Base-by-base conservation (phyloP, 345 rosid genomes). In the Mangifera indica region DNA sequence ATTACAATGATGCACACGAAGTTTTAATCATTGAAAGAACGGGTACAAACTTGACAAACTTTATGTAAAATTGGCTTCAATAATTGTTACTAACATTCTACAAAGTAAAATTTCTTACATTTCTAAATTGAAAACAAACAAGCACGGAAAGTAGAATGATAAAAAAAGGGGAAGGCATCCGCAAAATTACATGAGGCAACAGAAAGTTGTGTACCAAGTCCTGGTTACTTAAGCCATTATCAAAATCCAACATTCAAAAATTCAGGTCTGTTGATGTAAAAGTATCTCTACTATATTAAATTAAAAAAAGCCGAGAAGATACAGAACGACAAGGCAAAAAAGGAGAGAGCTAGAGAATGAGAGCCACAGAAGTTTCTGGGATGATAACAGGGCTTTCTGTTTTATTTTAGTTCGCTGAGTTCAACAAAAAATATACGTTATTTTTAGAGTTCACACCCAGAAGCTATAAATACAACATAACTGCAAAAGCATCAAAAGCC, bases 161-260 rank as follows among this genome's bases (percentile, higher is more conserved):
- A 82, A 71, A 67, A n/a, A 74, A 68, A 74, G 69, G 72, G 72
- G 85, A 87, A 75, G 83, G 72, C 83, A 91, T 85, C 91, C 91
- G 84, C 87, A 79, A 57, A 85, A 84, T 75, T 74, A 72, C 80
- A 76, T 29, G 72, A 76, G 78, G 76, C 62, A 75, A 56, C 29
- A 75, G 75, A 73, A 72, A 63, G 74, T 81, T 80, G 76, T 72
- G 80, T 75, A 77, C 76, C 57, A 12, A 72, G 40, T 53, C 67
- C 63, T 20, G 61, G 21, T 71, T 21, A 80, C 77, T 26, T 71
- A 52, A 73, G 73, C 78, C 72, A 58, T 54, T 34, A 11, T 40
- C n/a, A 60, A 51, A 49, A 57, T 10, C 77, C 71, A 57, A 69
- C 73, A 74, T 61, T 48, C 63, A 32, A 64, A 75, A 45, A 46